phyloP scores from a whole-genome alignment of 352 stramenopile species.

The Pythium volutum region DNA sequence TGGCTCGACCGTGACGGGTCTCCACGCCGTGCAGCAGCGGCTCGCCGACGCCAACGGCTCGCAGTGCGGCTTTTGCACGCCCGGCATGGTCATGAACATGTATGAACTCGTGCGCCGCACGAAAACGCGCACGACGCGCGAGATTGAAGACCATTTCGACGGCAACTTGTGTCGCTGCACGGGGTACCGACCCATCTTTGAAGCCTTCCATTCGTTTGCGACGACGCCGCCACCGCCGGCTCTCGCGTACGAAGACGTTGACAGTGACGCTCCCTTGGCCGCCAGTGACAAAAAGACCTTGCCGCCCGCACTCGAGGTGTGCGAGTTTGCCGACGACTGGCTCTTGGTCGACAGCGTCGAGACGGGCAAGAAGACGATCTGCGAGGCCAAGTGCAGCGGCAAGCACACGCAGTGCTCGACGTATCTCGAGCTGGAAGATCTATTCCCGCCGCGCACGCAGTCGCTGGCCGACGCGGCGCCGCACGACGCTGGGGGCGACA shows the following conservation, averaged over 20 bases:
- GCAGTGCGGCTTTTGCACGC: slow-evolving; percentile 85
- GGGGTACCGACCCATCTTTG: slow-evolving; percentile 63
- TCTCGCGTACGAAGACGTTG: slow-evolving; percentile 16
- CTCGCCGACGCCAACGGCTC: slow-evolving; percentile 75
- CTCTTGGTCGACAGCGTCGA: slow-evolving; percentile 27
- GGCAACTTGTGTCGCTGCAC: slow-evolving; percentile 91
- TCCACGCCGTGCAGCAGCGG: slow-evolving; percentile 59
- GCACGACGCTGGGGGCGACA: slow-evolving; percentile 12
- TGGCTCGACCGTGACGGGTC: slow-evolving; percentile 30
- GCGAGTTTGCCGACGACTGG: slow-evolving; percentile 33
- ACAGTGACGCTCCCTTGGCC: not conserved
- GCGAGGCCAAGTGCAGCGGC: slow-evolving; percentile 25
- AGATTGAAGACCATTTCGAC: slow-evolving; percentile 83
- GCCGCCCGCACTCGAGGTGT: slow-evolving; percentile 17
- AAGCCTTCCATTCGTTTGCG: slow-evolving; percentile 31
- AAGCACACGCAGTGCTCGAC: slow-evolving; percentile 6
- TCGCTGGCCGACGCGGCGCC: slow-evolving; percentile 9
- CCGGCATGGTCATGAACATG: slow-evolving; percentile 43
- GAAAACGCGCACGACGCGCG: slow-evolving; percentile 30
- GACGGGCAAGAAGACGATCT: slow-evolving; percentile 23
- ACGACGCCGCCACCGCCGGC: not conserved
- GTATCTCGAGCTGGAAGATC: slow-evolving; percentile 37
- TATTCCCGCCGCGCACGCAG: slow-evolving; percentile 17
- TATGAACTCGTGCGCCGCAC: slow-evolving; percentile 28
- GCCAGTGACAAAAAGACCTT: not conserved